phyloP scores from a whole-genome alignment of 257 asterid species.

The Nicotiana otophora region DNA sequence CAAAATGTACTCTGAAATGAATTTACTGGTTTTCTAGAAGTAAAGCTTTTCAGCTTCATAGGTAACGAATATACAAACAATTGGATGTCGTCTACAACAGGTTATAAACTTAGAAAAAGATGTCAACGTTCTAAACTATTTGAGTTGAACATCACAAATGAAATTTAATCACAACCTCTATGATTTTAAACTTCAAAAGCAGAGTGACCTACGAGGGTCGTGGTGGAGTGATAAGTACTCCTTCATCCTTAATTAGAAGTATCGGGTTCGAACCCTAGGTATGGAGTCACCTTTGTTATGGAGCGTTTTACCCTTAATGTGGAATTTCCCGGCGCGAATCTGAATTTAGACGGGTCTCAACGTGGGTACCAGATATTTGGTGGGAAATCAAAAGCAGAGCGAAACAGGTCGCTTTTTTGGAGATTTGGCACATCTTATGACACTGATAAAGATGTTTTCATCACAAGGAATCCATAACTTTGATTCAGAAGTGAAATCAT shows the following conservation, averaged over 20 bases:
- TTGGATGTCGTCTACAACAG: background rate
- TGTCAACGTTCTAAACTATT: background rate
- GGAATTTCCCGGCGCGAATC: too few species aligned
- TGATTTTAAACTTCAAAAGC: constrained; percentile 27
- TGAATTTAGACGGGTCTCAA: too few species aligned
- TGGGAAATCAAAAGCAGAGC: constrained; percentile 30
- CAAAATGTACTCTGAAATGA: background rate
- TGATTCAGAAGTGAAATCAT: constrained; percentile 50
- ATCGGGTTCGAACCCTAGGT: too few species aligned
- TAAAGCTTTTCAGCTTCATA: background rate
- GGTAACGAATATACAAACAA: background rate
- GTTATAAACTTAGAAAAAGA: background rate
- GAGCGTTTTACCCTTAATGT: too few species aligned
- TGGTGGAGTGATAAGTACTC: too few species aligned
- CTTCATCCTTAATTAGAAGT: too few species aligned
- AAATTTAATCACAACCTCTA: background rate
- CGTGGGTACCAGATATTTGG: too few species aligned
- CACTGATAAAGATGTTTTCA: constrained; percentile 59
- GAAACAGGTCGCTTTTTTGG: constrained; percentile 36
- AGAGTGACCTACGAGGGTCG: background rate
- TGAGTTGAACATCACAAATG: constrained; percentile 2
- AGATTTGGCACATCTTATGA: constrained; percentile 62
- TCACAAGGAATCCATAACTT: constrained; percentile 81
- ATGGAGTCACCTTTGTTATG: too few species aligned
- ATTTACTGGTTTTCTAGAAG: background rate